These are phyloP conservation scores for Penicillium goetzii DNA, from an alignment of 495 filamentous ascomycete genomes.

Conservation along the genomic window DNA sequence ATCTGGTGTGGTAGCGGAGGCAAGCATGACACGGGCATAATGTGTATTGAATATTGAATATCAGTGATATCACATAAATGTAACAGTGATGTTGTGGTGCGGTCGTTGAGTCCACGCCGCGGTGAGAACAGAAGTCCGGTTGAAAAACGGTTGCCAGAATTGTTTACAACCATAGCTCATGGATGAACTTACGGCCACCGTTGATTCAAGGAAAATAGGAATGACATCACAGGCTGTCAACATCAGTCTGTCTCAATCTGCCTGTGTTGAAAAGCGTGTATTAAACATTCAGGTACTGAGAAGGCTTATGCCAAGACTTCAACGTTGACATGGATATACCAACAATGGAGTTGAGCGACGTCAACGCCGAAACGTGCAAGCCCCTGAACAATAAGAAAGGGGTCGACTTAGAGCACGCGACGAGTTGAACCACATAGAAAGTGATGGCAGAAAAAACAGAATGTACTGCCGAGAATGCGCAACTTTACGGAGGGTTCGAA, in stretches of 20 bases:
- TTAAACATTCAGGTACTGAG: no score
- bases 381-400: not conserved
- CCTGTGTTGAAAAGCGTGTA: not conserved
- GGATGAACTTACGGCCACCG: not conserved
- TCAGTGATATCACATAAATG: slow-evolving; percentile 3
- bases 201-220: not conserved
- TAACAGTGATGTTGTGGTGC: not conserved
- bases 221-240: not conserved
- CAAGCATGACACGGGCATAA: not conserved
- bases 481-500: no score
- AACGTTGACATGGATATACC: no score
- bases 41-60: not conserved
- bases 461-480: no score
- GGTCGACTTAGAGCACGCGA: not conserved
- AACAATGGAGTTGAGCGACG: not conserved
- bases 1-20: not conserved
- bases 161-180: not conserved
- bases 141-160: slow-evolving; percentile 3
- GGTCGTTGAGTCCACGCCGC: slow-evolving; percentile 3
- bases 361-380: not conserved
- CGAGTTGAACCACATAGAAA: no score
- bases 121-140: slow-evolving; percentile 3
- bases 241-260: not conserved
- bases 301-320: not conserved
- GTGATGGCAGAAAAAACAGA: no score